Base-by-base conservation (phyloP, 2,329 filamentous ascomycete species). In the Elsinoe fawcettii region DNA sequence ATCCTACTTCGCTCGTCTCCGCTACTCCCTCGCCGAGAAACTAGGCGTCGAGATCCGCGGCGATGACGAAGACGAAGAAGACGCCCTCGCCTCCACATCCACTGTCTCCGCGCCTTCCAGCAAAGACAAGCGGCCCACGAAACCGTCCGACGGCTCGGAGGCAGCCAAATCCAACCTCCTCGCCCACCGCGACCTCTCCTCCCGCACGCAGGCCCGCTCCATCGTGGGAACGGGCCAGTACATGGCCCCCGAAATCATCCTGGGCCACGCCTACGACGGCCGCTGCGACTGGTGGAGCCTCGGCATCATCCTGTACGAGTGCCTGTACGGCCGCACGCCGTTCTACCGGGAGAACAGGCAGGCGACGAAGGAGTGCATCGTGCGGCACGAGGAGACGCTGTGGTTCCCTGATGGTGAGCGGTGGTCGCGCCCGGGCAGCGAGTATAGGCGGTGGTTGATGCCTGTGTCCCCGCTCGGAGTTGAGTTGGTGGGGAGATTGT, bases 271-370 rank as follows among this genome's bases (percentile, higher is more conserved):
- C 36, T 97, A 97, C 70, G 93, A 97, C 72, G 92, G 88, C 27
- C 81, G 92, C 66, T 97, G 92, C 72, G 92, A 97, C 72, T 97
- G 82, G 90, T 97, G 88, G 92, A 96, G 91, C 72, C 82, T 97
- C 64, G 92, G 90, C 55, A 84, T 97, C 67, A 96, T 97, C 67
- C 73, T 97, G 58, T 97, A 89, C 66, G 92, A 97, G 78, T 96
- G 92, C 66, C 76, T 97, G 1, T 97, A 93, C 68, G 92, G 92
- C 0, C 87, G 86, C 60, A 96, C 92, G 0, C 92, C 92, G 0
- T 97, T 97, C 69, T 82, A 91, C 55, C 83, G 87, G 14, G 87
- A 92, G 49, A 86, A 89, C 44, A 81, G 91, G 8, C 83, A 90
- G 59, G 81, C 87, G 63, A 97, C 91, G 2, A 97, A 96, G 70